Percentiles rank a stretch among this genome's conserved stretches.
phyloP scores from a whole-genome alignment of 2,329 filamentous ascomycete genomes.

The Aspergillus aculeatinus region DNA sequence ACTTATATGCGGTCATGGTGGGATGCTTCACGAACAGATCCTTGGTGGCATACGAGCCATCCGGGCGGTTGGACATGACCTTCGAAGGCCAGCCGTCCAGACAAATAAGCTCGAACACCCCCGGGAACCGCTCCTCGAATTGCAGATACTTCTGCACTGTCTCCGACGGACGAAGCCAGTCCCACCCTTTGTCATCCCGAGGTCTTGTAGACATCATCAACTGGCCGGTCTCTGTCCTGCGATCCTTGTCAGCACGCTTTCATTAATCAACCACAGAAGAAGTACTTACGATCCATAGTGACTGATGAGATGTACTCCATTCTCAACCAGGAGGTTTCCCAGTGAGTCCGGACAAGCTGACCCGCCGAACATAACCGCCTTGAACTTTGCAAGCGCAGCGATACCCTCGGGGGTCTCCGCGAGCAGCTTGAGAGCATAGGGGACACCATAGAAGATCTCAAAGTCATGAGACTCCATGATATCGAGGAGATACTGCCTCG shows the following conservation, averaged over 20 bases:
- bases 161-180: constrained; percentile 54
- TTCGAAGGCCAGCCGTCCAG: constrained; percentile 41
- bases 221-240: constrained; percentile 60
- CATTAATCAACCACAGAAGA: background rate
- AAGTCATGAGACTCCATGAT: constrained; percentile 46
- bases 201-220: constrained; percentile 61
- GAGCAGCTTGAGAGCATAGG: constrained; percentile 64
- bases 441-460: constrained; percentile 61
- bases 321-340: constrained; percentile 53
- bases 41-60: constrained; percentile 52
- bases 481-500: constrained; percentile 48
- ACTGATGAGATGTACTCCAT: constrained; percentile 56
- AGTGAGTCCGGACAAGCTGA: constrained; percentile 60
- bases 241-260: background rate
- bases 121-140: constrained; percentile 38
- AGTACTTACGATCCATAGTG: constrained; percentile 57
- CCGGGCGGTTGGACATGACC: constrained; percentile 46
- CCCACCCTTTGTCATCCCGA: constrained; percentile 57
- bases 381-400: constrained; percentile 45
- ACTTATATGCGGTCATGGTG: constrained; percentile 48
- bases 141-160: constrained; percentile 44
- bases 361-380: constrained; percentile 59
- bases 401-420: constrained; percentile 59
- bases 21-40: constrained; percentile 51
- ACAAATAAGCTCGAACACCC: constrained; percentile 38